Evolutionary conservation across 2,329 filamentous ascomycete species (phyloP).

Genomic region (Metarhizium sp.): DNA sequence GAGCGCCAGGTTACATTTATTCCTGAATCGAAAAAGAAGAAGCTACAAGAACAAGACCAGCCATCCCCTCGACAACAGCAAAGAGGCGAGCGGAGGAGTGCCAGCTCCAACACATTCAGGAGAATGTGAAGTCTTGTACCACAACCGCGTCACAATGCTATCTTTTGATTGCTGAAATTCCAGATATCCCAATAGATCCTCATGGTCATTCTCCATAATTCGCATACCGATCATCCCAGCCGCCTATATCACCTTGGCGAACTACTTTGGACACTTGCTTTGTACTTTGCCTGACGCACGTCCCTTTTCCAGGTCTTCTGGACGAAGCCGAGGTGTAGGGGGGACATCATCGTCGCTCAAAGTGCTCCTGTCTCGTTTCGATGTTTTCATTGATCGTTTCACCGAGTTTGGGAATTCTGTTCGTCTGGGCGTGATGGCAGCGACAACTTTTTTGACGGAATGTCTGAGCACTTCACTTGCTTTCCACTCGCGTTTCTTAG

Average conservation of each 20-base stretch:
- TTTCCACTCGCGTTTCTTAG: constrained; percentile 80
- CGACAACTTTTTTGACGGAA: constrained; percentile 54
- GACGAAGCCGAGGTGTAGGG: constrained; percentile 45
- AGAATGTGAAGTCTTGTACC: constrained; percentile 36
- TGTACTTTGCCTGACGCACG: constrained; percentile 28
- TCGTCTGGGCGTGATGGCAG: constrained; percentile 52
- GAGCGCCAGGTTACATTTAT: constrained; percentile 66
- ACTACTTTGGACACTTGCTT: constrained; percentile 19
- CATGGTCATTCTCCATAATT: background rate
- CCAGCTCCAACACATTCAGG: constrained; percentile 67
- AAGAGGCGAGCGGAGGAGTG: constrained; percentile 50
- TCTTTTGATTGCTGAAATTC: constrained; percentile 10
- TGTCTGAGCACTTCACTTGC: constrained; percentile 61
- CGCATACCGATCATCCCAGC: background rate
- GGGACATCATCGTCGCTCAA: constrained; percentile 44
- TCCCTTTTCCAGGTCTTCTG: constrained; percentile 52
- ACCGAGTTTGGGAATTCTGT: constrained; percentile 51
- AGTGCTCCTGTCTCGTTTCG: constrained; percentile 30
- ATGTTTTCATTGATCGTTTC: constrained; percentile 29
- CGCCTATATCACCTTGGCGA: background rate
- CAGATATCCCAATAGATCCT: background rate
- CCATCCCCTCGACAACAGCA: constrained; percentile 22
- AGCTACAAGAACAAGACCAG: constrained; percentile 26
- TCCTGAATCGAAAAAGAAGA: constrained; percentile 47
- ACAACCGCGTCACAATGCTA: background rate